phyloP scores from a whole-genome alignment of 208 protist species.

The Acanthamoeba royreba region DNA sequence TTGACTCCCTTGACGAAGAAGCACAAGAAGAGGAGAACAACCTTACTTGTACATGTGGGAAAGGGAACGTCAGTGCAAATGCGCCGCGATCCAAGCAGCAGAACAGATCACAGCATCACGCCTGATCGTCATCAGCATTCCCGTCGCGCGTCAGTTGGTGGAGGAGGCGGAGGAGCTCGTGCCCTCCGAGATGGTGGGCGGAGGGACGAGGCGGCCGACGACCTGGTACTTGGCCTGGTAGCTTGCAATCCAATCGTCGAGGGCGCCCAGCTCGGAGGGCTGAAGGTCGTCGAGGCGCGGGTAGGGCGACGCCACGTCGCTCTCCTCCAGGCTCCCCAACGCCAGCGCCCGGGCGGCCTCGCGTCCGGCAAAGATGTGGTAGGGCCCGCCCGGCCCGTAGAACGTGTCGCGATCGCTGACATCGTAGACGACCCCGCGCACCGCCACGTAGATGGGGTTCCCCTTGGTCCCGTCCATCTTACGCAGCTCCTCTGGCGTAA shows the following conservation, averaged over 20 bases:
- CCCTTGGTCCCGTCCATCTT: background rate
- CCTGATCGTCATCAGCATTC: no score
- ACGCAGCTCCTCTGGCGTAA: background rate
- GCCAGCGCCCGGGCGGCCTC: background rate
- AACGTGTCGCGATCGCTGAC: background rate
- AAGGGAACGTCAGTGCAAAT: no score
- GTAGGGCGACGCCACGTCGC: background rate
- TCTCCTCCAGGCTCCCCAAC: background rate
- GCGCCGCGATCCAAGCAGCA: no score
- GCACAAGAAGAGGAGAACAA: no score
- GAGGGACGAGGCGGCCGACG: background rate
- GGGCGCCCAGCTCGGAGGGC: background rate
- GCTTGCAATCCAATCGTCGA: background rate
- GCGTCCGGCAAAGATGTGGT: slow-evolving; percentile 57
- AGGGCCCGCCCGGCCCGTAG: slow-evolving; percentile 52
- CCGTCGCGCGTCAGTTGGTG: no score
- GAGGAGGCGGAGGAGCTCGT: no score
- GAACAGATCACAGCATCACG: no score
- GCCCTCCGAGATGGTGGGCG: no score
- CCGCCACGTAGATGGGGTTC: slow-evolving; percentile 47
- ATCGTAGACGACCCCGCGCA: slow-evolving; percentile 54
- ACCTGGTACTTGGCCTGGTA: background rate
- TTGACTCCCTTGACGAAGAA: no score
- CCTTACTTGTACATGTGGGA: no score
- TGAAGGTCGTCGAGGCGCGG: background rate